Base-by-base conservation (phyloP, 495 filamentous ascomycete genomes). In the Penicillium herquei region DNA sequence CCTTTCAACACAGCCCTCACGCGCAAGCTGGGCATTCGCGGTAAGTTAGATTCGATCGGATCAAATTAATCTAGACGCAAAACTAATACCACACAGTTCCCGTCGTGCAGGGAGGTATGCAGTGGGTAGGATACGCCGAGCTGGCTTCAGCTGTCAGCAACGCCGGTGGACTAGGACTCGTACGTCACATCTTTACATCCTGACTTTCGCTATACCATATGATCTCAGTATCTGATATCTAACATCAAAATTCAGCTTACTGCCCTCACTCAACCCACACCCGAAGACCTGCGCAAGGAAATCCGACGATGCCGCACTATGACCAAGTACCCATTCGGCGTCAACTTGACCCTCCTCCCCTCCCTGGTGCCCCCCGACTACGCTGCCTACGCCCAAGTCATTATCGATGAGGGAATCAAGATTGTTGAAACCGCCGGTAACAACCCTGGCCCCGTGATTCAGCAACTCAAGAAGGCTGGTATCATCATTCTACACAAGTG, bases 381-480 rank as follows among this genome's bases (percentile, higher is more conserved):
- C 70, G 82, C 70, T 47, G 94, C 90, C 51, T 98, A 96, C 76
- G 91, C 94, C 34, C 89, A 88, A 67, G 89, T 92, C 21, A 87
- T 94, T 67, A 92, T 98, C 56, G 91, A 96, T 56, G 91, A 96
- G 72, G 93, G 92, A 18, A 81, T 98, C 76, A 86, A 84, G 64
- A 90, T 98, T 62, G 94, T 98, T 62, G 94, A 98, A 78, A 98
- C 94, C 7, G 94, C 94, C 10, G 94, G 94, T 43, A 97, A 98
- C 78, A 89, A 83, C 68, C 94, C 94, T 0, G 94, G 92, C 12
- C 90, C 91, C 13, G 87, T 98, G 35, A 97, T 98, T 73, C 73
- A 82, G 68, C 83, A 91, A 75, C 80, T 98, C 52, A 98, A 98
- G 78, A 79, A 82, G 47, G 90, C 85, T 30, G 83, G 82, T 32